These are phyloP conservation scores for Dichomitus squalens DNA, from an alignment of 1,284 basidiomycete species.

Conservation along the genomic window DNA sequence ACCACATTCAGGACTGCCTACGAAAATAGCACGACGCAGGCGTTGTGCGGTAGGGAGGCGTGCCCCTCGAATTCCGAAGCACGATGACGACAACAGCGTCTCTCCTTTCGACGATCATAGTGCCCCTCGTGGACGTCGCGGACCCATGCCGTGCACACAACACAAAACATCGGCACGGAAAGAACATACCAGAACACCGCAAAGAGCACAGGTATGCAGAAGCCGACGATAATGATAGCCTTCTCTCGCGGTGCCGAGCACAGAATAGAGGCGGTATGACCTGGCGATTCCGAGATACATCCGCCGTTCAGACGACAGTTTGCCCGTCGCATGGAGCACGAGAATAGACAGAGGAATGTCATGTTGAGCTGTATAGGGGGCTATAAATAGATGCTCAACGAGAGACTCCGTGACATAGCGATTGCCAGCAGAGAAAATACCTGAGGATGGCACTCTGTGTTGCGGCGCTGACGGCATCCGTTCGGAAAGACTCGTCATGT, in stretches of 20 bases:
- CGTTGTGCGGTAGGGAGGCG: background rate
- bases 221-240: background rate
- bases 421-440: no score
- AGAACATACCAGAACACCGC: background rate
- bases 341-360: background rate
- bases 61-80: background rate
- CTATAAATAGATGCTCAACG: background rate
- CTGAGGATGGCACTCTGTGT: no score
- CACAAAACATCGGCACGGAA: no score
- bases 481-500: no score
- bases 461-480: no score
- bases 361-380: background rate
- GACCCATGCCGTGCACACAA: background rate
- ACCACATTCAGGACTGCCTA: background rate
- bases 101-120: background rate
- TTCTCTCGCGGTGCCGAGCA: background rate
- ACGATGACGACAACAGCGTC: background rate
- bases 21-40: background rate
- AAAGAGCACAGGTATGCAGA: background rate
- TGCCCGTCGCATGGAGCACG: background rate
- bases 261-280: background rate
- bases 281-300: conserved; percentile 1
- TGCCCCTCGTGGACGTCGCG: background rate
- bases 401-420: background rate
- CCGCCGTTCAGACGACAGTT: conserved; percentile 7